phyloP scores from a whole-genome alignment of 805 yeast genomes.

The Candida arabinofermentans region DNA sequence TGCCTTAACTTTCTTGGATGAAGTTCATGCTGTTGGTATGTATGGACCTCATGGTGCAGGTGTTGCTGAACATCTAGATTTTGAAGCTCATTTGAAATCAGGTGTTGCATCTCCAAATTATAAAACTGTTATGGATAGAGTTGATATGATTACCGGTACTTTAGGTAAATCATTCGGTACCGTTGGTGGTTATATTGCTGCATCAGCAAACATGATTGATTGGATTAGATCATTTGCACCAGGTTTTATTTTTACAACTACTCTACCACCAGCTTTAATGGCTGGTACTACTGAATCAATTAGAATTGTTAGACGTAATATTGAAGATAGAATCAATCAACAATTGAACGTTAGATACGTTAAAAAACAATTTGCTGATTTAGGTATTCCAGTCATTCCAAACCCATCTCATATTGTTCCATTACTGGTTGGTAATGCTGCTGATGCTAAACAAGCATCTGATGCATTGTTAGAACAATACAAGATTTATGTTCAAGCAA shows the following conservation, averaged over 20 bases:
- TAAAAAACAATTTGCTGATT: constrained; percentile 58
- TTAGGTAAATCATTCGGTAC: constrained; percentile 95
- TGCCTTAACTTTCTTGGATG: constrained; percentile 94
- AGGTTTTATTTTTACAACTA: constrained; percentile 95
- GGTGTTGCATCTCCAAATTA: constrained; percentile 54
- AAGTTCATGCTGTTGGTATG: constrained; percentile 98
- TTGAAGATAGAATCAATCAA: constrained; percentile 76
- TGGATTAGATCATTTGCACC: constrained; percentile 97
- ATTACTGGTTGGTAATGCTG: constrained; percentile 90
- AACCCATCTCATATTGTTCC: constrained; percentile 98
- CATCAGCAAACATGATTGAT: constrained; percentile 75
- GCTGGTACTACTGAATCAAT: constrained; percentile 91
- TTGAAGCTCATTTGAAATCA: constrained; percentile 68
- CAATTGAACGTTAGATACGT: constrained; percentile 84
- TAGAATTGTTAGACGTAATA: constrained; percentile 73
- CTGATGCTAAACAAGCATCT: constrained; percentile 85
- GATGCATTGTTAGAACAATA: constrained; percentile 82
- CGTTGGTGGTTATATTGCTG: constrained; percentile 98
- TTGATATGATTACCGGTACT: constrained; percentile 96
- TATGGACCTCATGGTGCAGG: constrained; percentile 99
- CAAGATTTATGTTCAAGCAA: constrained; percentile 93
- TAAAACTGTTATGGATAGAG: constrained; percentile 75
- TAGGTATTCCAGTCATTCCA: constrained; percentile 94
- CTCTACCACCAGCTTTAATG: constrained; percentile 97
- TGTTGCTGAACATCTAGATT: constrained; percentile 95